Base-by-base conservation (phyloP, 768 basidiomycete genomes). In the Chalciporus piperatus region DNA sequence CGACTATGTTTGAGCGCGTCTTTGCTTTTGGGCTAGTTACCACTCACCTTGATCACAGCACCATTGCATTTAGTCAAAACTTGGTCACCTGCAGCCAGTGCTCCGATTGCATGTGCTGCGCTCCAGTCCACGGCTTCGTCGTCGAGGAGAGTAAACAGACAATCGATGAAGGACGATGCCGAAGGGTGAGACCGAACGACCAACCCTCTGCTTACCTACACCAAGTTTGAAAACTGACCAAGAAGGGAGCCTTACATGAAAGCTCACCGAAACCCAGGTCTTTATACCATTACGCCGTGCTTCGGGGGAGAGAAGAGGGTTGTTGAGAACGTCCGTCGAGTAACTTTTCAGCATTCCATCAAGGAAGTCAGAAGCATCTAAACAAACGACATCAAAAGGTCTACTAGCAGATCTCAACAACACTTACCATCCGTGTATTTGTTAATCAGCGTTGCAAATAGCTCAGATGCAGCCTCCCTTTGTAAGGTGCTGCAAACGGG, bases 31-130 rank as follows among this genome's bases (percentile, higher is more conserved):
- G 12, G 1, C 14, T 22, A 35, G 9, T 17, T 41, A 2, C 33
- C 46, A 58, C 75, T 50, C 51, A 92, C 96, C 76, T 86, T 87
- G 35, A 92, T 74, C 13, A 89, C 77, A 2, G 90, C 83, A 66
- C 85, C 79, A 61, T 96, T 88, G 45, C 75, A 74, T 70, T 92
- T 98, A 10, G 82, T 87, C 58, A 97, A 67, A 22, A 87, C 69
- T 9, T 70, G 64, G 58, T 92, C 89, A 1, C 75, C 68, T 27
- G 76, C 76, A 6, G 82, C 78, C 33, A 95, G 71, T 41, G 80
- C 71, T 0, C 92, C 91, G 35, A 98, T 68, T 0, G 83, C 82
- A 53, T 78, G 82, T 0, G 92, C 95, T 13, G 89, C 93, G 44
- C 83, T 79, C 76, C 82, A 82, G 14, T 79, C 79, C 37, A 97